Conservation (phyloP, 2,329 filamentous ascomycete species). For the Curvularia hawaiiensis region DNA sequence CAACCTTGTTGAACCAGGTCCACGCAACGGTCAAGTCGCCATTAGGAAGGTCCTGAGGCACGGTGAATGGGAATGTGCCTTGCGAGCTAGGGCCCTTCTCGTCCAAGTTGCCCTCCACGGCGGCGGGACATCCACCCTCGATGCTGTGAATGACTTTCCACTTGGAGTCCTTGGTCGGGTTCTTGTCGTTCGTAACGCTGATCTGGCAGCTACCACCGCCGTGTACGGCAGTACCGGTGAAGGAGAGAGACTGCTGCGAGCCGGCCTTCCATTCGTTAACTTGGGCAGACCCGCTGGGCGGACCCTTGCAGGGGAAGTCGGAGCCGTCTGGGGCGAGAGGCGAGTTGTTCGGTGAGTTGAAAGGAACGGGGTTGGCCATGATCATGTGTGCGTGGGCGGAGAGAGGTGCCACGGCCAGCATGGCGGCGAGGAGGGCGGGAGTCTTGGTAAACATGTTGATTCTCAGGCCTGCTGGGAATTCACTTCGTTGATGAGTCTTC, state of each 20-base stretch:
- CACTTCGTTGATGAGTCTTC: background rate
- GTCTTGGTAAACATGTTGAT: constrained; percentile 16
- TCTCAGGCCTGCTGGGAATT: constrained; percentile 10
- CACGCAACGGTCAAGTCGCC: constrained; percentile 81
- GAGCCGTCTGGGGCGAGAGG: constrained; percentile 65
- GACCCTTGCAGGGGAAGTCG: constrained; percentile 81
- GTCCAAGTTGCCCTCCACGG: constrained; percentile 12
- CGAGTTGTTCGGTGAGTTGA: constrained; percentile 58
- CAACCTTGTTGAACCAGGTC: constrained; percentile 90
- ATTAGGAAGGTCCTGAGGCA: constrained; percentile 73
- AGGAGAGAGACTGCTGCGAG: constrained; percentile 63
- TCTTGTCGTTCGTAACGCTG: constrained; percentile 75
- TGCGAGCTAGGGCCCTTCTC: constrained; percentile 48
- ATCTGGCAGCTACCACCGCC: constrained; percentile 92
- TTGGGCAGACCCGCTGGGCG: constrained; percentile 48
- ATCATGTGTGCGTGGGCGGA: constrained; percentile 74
- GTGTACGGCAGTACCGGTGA: constrained; percentile 76
- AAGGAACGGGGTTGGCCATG: constrained; percentile 73
- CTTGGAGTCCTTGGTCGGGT: constrained; percentile 67
- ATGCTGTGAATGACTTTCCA: constrained; percentile 93
- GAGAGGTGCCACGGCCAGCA: constrained; percentile 55
- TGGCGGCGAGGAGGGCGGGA: constrained; percentile 18
- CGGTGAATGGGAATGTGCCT: constrained; percentile 40
- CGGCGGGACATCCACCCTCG: constrained; percentile 77
- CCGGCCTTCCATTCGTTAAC: constrained; percentile 70